A percentile compares a stretch with the other conserved stretches of the same genome.
phyloP scores from a whole-genome alignment of 176 grass and related monocot species.

The Metroxylon sagu region DNA sequence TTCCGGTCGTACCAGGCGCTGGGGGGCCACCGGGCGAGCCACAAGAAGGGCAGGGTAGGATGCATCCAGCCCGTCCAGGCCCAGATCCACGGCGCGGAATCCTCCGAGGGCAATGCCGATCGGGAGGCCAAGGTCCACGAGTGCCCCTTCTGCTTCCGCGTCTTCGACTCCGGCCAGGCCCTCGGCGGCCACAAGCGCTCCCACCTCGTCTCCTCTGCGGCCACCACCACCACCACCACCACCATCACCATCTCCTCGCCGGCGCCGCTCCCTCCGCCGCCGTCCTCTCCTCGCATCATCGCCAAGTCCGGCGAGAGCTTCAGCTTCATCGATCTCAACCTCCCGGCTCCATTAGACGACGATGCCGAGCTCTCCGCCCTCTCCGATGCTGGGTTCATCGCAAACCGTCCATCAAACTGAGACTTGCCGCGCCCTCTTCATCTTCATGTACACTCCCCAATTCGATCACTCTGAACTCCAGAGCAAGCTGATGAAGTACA shows the following conservation, averaged over 20 bases:
- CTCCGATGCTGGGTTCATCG: conserved; percentile 55
- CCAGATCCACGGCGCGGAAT: no score
- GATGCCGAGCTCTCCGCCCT: conserved; percentile 86
- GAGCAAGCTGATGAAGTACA: no score
- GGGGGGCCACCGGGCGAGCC: conserved; percentile 73
- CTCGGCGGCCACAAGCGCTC: conserved; percentile 86
- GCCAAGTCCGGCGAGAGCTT: conserved; percentile 33
- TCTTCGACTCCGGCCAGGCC: conserved; percentile 79
- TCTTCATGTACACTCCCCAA: neutral
- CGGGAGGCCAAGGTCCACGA: conserved; percentile 28
- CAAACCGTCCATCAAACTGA: neutral
- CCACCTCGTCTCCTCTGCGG: conserved; percentile 26
- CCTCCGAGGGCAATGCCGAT: no score
- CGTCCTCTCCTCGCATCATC: neutral
- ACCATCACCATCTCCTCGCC: neutral
- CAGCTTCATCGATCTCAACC: conserved; percentile 73
- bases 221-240: no score
- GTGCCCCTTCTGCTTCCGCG: conserved; percentile 75
- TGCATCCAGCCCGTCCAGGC: conserved; percentile 22
- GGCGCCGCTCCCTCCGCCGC: neutral
- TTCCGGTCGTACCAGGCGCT: conserved; percentile 81
- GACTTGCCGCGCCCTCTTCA: neutral
- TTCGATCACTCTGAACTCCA: no score
- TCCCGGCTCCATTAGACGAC: conserved; percentile 55
- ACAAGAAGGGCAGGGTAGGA: conserved; percentile 60